Conservation (phyloP, 2,329 filamentous ascomycete genomes). For the Fusarium sp. region DNA sequence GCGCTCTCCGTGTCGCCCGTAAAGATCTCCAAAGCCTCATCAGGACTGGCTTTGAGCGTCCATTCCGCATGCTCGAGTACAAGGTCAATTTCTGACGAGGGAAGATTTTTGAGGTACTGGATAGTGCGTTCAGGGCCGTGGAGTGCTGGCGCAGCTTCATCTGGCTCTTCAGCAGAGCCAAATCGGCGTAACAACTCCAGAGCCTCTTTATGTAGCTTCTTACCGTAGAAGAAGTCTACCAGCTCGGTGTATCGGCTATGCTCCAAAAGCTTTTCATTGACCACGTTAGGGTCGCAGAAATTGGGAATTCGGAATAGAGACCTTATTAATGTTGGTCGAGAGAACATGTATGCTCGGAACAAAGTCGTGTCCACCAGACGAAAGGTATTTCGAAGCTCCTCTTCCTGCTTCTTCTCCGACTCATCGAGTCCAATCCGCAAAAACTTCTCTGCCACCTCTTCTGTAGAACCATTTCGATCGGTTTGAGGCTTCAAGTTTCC, state of each 20-base stretch:
- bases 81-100: constrained; percentile 89
- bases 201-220: constrained; percentile 90
- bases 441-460: constrained; percentile 70
- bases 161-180: constrained; percentile 71
- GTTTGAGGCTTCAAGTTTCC: constrained; percentile 71
- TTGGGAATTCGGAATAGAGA: constrained; percentile 96
- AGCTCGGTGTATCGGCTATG: constrained; percentile 91
- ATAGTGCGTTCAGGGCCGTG: constrained; percentile 89
- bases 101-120: constrained; percentile 89
- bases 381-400: constrained; percentile 82
- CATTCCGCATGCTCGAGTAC: constrained; percentile 93
- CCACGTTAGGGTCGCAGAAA: constrained; percentile 95
- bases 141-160: constrained; percentile 69
- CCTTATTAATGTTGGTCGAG: constrained; percentile 84
- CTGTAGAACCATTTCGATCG: constrained; percentile 60
- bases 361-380: constrained; percentile 92
- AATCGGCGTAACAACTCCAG: constrained; percentile 87
- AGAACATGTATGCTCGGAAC: constrained; percentile 96
- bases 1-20: constrained; percentile 94
- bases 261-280: constrained; percentile 92
- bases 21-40: constrained; percentile 92
- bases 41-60: constrained; percentile 81
- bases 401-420: constrained; percentile 74
- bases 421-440: constrained; percentile 64
- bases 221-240: constrained; percentile 98